These are phyloP conservation scores for Colletotrichum sp. DNA, from an alignment of 2,329 filamentous ascomycete genomes.

Conservation along the genomic window DNA sequence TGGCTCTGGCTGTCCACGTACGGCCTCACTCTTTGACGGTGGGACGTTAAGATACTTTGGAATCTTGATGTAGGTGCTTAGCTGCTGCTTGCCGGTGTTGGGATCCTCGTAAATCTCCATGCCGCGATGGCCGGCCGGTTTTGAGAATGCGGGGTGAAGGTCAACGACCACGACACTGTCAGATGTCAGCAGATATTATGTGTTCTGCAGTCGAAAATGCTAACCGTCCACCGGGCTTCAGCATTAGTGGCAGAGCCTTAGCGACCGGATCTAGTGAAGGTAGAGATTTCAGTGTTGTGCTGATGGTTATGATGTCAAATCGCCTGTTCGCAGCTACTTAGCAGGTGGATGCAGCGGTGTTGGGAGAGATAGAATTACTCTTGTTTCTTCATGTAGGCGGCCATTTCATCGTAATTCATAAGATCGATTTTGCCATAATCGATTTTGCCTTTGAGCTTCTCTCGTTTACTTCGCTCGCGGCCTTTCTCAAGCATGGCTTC, in stretches of 20 bases:
- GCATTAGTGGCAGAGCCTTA: neutral
- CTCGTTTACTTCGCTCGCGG: neutral
- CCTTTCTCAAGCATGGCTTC: neutral
- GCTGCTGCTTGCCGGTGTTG: neutral
- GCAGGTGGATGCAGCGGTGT: neutral
- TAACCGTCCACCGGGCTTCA: neutral
- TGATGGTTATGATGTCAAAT: neutral
- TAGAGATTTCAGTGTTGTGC: neutral
- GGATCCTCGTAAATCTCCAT: neutral
- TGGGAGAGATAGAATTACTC: neutral
- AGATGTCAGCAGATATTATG: neutral
- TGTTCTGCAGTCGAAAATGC: neutral
- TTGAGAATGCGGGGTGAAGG: neutral
- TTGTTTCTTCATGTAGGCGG: neutral
- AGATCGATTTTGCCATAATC: neutral
- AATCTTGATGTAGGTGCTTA: neutral
- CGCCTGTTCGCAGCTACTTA: neutral
- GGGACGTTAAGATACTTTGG: neutral
- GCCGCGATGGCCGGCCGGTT: neutral
- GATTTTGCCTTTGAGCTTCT: neutral
- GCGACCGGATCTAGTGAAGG: neutral
- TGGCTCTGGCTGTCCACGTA: neutral
- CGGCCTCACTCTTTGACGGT: neutral
- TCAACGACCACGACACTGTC: neutral
- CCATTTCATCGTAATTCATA: neutral